Evolutionary conservation across 495 filamentous ascomycete genomes (phyloP), one percentile per base, ranked within the genome.

Genomic region (Hyaloscypha hepaticicola): DNA sequence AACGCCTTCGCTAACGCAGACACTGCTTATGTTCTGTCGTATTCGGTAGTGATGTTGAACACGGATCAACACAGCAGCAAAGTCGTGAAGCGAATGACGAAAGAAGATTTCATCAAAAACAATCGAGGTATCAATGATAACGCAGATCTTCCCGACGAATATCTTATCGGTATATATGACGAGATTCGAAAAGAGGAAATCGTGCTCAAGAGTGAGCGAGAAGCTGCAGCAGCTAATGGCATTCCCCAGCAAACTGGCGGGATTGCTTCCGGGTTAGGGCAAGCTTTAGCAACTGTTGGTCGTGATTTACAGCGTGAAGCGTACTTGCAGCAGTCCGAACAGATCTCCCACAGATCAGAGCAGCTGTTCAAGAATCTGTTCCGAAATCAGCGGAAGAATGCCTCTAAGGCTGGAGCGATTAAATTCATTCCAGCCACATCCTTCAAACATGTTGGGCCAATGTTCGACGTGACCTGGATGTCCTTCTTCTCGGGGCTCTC

Each of bases 401-500:
- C 90, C 2, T 79, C 89, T 5, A 89, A 87, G 63, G 80, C 87
- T 19, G 84, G 84, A 6, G 80, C 87, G 28, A 83, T 85, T 2
- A 92, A 85, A 68, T 99, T 93, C 74, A 95, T 98, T 65, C 88
- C 91, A 14, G 95, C 96, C 1, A 91, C 91, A 1, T 97, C 93
- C 0, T 93, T 90, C 73, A 93, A 90, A 66, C 95, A 99, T 76
- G 89, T 96, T 57, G 95, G 95, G 0, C 93, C 95, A 3, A 99
- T 99, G 94, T 99, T 99, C 69, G 93, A 98, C 68, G 93, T 96
- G 19, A 96, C 91, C 0, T 99, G 95, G 95, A 99, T 97, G 94
- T 95, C 94, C 22, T 96, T 97, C 77, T 88, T 98, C 72, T 97
- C 92, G 11, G 92, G 92, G 0, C 82, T 98, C 27, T 96, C 95